phyloP scores from a whole-genome alignment of 495 filamentous ascomycete genomes.

The Parachaetomium inaequale region DNA sequence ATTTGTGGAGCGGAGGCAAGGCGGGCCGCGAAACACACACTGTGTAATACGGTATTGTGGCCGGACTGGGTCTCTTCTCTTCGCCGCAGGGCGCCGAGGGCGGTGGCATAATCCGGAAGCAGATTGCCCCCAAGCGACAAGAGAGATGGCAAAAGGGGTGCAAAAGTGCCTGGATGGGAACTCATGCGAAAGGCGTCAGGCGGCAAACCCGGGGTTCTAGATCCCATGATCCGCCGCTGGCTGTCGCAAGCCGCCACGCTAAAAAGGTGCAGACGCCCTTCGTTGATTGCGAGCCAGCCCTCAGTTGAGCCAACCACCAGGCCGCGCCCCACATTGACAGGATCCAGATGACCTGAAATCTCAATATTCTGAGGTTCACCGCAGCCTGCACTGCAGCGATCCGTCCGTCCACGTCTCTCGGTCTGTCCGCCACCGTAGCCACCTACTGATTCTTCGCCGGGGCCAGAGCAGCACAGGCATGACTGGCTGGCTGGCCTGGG shows the following conservation, averaged over 20 bases:
- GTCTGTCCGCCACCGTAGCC: not conserved
- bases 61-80: not conserved
- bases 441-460: not conserved
- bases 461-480: not conserved
- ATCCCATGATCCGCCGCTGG: not conserved
- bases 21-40: not conserved
- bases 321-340: not conserved
- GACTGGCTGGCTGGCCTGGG: not conserved
- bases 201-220: conserved; percentile 2
- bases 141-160: not conserved
- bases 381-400: not conserved
- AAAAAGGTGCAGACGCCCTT: not conserved
- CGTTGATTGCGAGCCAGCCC: not conserved
- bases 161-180: not conserved
- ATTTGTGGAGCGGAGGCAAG: not conserved
- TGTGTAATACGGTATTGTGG: not conserved
- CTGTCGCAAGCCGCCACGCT: not conserved
- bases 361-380: not conserved
- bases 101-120: not conserved
- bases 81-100: not conserved
- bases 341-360: not conserved
- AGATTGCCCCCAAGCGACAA: not conserved
- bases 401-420: not conserved
- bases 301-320: not conserved
- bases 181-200: not conserved